Base-by-base conservation (phyloP, 306 rosid genomes). In the Quercus parvula region DNA sequence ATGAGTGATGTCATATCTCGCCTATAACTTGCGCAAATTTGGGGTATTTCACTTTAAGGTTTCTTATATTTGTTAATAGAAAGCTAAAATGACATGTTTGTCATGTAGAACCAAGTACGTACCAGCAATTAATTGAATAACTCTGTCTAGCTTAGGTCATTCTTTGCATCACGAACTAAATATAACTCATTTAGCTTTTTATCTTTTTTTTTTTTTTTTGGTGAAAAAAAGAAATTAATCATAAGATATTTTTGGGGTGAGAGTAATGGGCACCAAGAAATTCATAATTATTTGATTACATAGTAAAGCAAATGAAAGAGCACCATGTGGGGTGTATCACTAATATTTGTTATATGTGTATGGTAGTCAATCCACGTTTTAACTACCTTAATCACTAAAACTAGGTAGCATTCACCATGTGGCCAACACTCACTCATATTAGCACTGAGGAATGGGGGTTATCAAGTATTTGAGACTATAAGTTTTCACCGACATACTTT, bases 391-490 rank as follows among this genome's bases (percentile, higher is more conserved):
- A 67, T 67, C 72, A 67, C 46, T 9, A 30, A 13, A 30, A 64
- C n/a, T 30, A 33, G 51, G 15, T 30, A 33, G 51, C 27, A 38
- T 67, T 33, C 52, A 17, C 72, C 72, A 67, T 67, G 72, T 67
- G 72, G 52, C 72, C 52, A 67, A 67, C 72, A 67, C 72, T 67
- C 49, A 67, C 52, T 33, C 20, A 67, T n/a, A 67, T 67, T 33
- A 35, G 52, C 52, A 67, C 72, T 35, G 25, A 67, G 49, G 25
- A 18, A 41, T 41, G 11, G 46, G 44, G 52, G 52, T 19, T 67
- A 63, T 63, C 70, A 7, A 63, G 70, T 28, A 63, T 63, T 18
- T 7, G n/a, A 63, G 70, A 63, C 70, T 28, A 63, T 28, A 24
- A 28, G 41, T 14, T 63, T 63, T 63, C 70, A 15, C 72, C 72